Base-by-base conservation (phyloP, 352 stramenopile genomes). In the Globisporangium spiculum region DNA sequence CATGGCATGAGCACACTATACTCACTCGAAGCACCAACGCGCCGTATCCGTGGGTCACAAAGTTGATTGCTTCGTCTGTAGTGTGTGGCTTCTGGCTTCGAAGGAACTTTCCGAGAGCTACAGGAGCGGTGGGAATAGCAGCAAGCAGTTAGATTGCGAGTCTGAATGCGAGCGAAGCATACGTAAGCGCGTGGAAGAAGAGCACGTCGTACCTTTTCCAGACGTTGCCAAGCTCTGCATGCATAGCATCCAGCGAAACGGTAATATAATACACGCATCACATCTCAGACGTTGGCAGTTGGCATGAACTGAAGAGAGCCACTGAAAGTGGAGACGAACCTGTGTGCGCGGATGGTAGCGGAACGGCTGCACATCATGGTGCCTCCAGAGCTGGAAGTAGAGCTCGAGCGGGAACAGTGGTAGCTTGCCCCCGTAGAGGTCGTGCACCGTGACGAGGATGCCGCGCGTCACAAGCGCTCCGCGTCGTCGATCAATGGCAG, bases 41-140 rank as follows among this genome's bases (percentile, higher is more conserved):
- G 10, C 85, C 85, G 55, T 93, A 93, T 70, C 81, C 85, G 53
- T 89, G 85, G 0, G 85, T 91, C 34, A 93, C 80, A 59, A 93
- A 90, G 73, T 90, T 76, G 54, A 91, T 67, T 4, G 76, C 69
- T 61, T 90, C 80, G 61, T 86, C 78, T 1, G 66, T 69, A 4
- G 72, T 84, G 58, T 93, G 81, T 1, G 85, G 85, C 60, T 93
- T 93, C n/a, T 77, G 81, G 5, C 73, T 72, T 7, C 75, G 76
- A 20, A 93, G 68, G 32, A 91, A 78, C 38, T 81, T 61, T 27
- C 73, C 74, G 8, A 93, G 69, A 16, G 73, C 67, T 89, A 67
- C 44, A 57, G 72, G 20, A 16, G 32, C 26, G 26, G 22, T 46
- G 22, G 3, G 14, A 38, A 53, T 8, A 34, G 41, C 27, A 62